These are phyloP conservation scores for Arabis hirsuta DNA, from an alignment of 345 rosid genomes.

Conservation along the genomic window DNA sequence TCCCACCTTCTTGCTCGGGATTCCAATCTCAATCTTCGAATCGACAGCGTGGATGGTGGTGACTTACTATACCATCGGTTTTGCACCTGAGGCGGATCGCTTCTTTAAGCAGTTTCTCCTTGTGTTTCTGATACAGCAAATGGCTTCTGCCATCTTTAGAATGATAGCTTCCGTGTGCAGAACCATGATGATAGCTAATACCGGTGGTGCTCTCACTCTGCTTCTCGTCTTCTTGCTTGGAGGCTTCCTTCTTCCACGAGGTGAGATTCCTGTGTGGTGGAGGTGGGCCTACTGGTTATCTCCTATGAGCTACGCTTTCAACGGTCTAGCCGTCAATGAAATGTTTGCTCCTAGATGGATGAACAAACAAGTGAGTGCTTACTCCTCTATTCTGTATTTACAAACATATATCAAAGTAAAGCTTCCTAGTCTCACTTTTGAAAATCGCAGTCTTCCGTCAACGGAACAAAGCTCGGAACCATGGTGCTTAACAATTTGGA, in stretches of 20 bases:
- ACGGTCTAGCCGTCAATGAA: constrained; percentile 58
- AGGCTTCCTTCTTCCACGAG: constrained; percentile 57
- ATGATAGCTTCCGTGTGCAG: constrained; percentile 54
- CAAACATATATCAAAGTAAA: constrained; percentile 11
- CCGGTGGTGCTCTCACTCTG: constrained; percentile 47
- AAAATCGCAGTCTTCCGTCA: constrained; percentile 53
- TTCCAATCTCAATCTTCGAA: constrained; percentile 55
- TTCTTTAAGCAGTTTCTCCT: constrained; percentile 62
- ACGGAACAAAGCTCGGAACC: constrained; percentile 51
- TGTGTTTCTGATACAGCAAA: constrained; percentile 50
- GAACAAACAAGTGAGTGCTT: constrained; percentile 35
- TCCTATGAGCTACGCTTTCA: constrained; percentile 61
- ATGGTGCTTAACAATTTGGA: constrained; percentile 58
- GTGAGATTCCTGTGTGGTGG: constrained; percentile 58
- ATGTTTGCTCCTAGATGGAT: constrained; percentile 66
- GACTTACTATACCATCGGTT: constrained; percentile 74
- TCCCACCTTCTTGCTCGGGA: constrained; percentile 52
- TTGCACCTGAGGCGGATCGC: constrained; percentile 59
- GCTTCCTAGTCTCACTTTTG: neutral
- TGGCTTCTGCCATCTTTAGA: constrained; percentile 51
- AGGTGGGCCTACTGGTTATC: constrained; percentile 74
- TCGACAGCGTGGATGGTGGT: constrained; percentile 61
- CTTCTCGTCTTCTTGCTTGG: constrained; percentile 54
- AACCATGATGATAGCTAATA: constrained; percentile 55
- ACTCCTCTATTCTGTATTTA: constrained; percentile 16